These are phyloP conservation scores for Populus ilicifolia DNA, from an alignment of 345 rosid species.

Conservation along the genomic window DNA sequence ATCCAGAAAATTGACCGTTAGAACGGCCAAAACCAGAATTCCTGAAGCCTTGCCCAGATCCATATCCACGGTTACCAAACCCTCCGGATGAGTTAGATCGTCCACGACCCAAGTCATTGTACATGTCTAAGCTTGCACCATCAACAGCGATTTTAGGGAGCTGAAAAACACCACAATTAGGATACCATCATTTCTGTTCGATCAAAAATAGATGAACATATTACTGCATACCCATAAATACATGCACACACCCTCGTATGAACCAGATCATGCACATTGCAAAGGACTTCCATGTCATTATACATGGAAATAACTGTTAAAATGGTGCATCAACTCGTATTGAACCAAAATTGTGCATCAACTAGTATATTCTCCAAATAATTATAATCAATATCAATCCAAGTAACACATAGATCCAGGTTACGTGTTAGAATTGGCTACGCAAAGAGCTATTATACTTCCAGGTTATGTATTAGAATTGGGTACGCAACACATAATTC, in stretches of 20 bases:
- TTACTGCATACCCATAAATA: too few relatives aligned
- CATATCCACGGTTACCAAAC: conserved; percentile 42
- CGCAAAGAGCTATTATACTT: too few relatives aligned
- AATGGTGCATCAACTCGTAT: not conserved
- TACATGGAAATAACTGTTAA: not conserved
- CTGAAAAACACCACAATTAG: conserved; percentile 36
- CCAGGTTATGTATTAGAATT: too few relatives aligned
- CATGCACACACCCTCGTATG: not conserved
- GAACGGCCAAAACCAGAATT: conserved; percentile 19
- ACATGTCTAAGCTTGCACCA: conserved; percentile 45
- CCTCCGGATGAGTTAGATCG: conserved; percentile 45
- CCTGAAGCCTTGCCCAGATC: conserved; percentile 14
- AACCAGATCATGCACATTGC: not conserved
- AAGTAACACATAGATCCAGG: too few relatives aligned
- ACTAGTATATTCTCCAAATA: not conserved
- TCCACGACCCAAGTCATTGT: conserved; percentile 34
- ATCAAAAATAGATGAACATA: not conserved
- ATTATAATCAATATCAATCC: not conserved
- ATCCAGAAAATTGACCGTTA: conserved; percentile 11
- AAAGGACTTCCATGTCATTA: not conserved
- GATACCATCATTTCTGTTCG: not conserved
- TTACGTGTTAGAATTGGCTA: too few relatives aligned
- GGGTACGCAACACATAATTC: too few relatives aligned
- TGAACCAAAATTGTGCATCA: not conserved
- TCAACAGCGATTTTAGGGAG: conserved; percentile 63